These are phyloP conservation scores for Alternaria infectoria DNA, from an alignment of 2,329 filamentous ascomycete genomes.

Conservation along the genomic window DNA sequence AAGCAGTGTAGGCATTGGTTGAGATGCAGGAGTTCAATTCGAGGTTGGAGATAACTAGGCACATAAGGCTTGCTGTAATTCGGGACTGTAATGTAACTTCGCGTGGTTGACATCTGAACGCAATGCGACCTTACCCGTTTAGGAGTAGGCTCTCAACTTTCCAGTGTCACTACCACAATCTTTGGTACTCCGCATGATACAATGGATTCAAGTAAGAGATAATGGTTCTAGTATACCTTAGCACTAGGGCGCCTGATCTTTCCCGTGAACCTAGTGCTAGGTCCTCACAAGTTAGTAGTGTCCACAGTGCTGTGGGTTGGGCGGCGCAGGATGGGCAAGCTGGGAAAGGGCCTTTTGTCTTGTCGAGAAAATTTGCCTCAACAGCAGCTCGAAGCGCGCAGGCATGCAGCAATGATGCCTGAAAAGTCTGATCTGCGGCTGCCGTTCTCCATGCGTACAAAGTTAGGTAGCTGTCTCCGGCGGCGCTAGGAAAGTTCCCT, in stretches of 20 bases:
- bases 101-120: not conserved
- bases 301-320: not conserved
- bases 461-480: not conserved
- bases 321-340: not conserved
- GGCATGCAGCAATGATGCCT: not conserved
- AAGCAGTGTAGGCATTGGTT: not conserved
- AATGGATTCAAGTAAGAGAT: not conserved
- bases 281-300: not conserved
- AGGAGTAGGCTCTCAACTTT: not conserved
- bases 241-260: not conserved
- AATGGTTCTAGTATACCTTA: not conserved
- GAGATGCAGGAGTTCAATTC: not conserved
- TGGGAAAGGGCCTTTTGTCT: not conserved
- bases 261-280: not conserved
- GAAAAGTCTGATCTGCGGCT: slow-evolving; percentile 3
- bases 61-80: not conserved
- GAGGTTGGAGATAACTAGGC: not conserved
- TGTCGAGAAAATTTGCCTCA: not conserved
- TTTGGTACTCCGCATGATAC: not conserved
- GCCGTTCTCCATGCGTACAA: not conserved
- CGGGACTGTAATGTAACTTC: not conserved
- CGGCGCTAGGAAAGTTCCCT: not conserved
- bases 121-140: not conserved
- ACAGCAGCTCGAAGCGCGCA: not conserved
- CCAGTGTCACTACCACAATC: not conserved